Conservation (phyloP, 768 basidiomycete species). For the Mycena haematopus region DNA sequence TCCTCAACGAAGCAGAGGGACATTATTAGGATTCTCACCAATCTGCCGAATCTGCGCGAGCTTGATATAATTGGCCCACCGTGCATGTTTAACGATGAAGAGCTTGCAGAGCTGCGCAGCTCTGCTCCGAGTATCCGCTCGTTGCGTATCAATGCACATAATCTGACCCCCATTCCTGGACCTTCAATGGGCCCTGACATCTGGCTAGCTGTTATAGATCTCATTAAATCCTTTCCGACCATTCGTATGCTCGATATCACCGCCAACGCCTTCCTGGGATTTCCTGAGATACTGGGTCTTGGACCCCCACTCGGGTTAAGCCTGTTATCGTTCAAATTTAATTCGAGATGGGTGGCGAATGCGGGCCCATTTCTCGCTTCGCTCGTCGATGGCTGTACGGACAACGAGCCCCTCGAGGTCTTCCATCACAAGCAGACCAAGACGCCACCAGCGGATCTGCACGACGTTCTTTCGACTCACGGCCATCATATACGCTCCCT, state of each 20-base stretch:
- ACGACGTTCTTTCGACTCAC: not conserved
- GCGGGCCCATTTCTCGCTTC: not conserved
- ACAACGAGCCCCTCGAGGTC: not conserved
- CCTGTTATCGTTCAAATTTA: constrained; percentile 1
- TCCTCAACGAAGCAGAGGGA: not conserved
- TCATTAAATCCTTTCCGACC: not conserved
- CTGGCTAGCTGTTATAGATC: not conserved
- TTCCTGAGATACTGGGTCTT: not conserved
- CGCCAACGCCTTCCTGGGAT: not conserved
- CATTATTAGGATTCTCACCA: not conserved
- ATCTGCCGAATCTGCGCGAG: constrained; percentile 7
- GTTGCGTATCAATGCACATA: constrained; percentile 1
- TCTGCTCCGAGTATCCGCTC: not conserved
- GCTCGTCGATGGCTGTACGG: not conserved
- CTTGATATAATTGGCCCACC: not conserved
- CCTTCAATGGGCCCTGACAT: not conserved
- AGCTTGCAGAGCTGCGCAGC: not conserved
- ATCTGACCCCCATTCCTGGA: not conserved
- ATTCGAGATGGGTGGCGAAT: not conserved
- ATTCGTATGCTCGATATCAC: constrained; percentile 4
- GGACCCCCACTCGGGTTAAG: not conserved
- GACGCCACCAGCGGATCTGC: not conserved
- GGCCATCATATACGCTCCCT: not conserved
- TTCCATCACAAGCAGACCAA: not conserved
- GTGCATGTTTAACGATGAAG: not conserved